Conservation (phyloP, 2,329 filamentous ascomycete species). For the Pseudogymnoascus sp. region DNA sequence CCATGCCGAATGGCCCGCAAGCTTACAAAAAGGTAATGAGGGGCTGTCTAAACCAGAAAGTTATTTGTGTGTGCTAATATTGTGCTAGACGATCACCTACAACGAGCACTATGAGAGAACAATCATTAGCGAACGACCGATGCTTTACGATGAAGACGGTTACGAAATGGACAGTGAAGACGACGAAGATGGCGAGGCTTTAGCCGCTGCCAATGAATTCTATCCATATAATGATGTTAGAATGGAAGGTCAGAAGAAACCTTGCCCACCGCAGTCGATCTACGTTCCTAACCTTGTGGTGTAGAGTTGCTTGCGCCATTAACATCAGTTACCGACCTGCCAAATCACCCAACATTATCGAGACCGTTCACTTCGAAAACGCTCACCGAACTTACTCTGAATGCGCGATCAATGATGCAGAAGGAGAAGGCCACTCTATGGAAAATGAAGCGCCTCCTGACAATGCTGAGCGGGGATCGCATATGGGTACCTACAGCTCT, state of each 20-base stretch:
- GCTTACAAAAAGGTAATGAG: constrained; percentile 61
- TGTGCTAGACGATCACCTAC: constrained; percentile 60
- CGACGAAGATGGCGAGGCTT: constrained; percentile 54
- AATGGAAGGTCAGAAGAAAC: constrained; percentile 54
- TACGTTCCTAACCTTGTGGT: constrained; percentile 24
- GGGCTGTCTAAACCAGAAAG: neutral
- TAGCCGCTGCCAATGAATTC: constrained; percentile 56
- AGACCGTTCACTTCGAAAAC: constrained; percentile 68
- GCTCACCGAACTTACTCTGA: constrained; percentile 60
- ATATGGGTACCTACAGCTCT: constrained; percentile 56
- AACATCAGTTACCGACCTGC: constrained; percentile 65
- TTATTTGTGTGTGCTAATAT: constrained; percentile 13
- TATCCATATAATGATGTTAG: constrained; percentile 68
- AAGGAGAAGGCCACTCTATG: constrained; percentile 67
- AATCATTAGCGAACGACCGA: constrained; percentile 68
- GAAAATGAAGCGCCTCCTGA: constrained; percentile 67
- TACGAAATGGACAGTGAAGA: constrained; percentile 69
- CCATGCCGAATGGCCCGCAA: constrained; percentile 56
- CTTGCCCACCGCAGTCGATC: neutral
- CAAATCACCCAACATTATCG: constrained; percentile 66
- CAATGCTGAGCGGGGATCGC: constrained; percentile 66
- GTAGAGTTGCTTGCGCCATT: constrained; percentile 68
- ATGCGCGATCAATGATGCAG: constrained; percentile 64
- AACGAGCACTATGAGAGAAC: constrained; percentile 59
- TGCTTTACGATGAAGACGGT: constrained; percentile 68